Evolutionary conservation across 306 rosid genomes (phyloP), one percentile per base, ranked within the genome.

Genomic region (Lathyrus tuberosus): DNA sequence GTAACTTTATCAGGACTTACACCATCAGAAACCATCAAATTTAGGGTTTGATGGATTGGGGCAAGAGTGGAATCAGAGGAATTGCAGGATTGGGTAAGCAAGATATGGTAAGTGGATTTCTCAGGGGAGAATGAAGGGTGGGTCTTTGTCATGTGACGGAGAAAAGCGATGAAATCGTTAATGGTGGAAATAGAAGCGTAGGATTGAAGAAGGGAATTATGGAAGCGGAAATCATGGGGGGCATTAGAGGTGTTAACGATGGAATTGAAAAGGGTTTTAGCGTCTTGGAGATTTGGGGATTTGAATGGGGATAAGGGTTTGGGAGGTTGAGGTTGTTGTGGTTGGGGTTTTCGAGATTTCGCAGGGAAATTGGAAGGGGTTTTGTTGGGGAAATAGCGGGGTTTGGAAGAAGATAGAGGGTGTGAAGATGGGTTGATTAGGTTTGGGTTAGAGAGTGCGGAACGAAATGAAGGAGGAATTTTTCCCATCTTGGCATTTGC

Each of bases 181-280:
- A 81, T 5, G 49, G 86, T 57, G 71, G 97, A 82, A 67, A 90
- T 69, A 11, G 91, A 75, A 49, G 92, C 82, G 67, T 84, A 94
- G 67, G 89, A 87, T 58, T 87, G 91, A 56, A 94, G 91, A 38
- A 88, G 80, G 49, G 89, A 72, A 53, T 88, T 88, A 70, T 83
- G 84, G 67, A 79, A 72, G 43, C 87, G 88, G 24, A 43, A 70
- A 74, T 87, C 88, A 8, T 62, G 43, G 9, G 82, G 58, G 67
- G 67, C 4, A 61, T 65, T 72, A 2, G 83, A 9, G 49, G 72
- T 63, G 60, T 80, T 22, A 18, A 76, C 33, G 43, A 93, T 60
- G 62, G 97, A 84, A 43, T 69, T 44, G 84, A 87, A 84, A 69
- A 76, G 30, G 64, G 22, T 80, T 43, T 81, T 90, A 44, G 98